These are phyloP conservation scores for Annulohypoxylon stygium DNA, from an alignment of 495 filamentous ascomycete species.

Conservation along the genomic window DNA sequence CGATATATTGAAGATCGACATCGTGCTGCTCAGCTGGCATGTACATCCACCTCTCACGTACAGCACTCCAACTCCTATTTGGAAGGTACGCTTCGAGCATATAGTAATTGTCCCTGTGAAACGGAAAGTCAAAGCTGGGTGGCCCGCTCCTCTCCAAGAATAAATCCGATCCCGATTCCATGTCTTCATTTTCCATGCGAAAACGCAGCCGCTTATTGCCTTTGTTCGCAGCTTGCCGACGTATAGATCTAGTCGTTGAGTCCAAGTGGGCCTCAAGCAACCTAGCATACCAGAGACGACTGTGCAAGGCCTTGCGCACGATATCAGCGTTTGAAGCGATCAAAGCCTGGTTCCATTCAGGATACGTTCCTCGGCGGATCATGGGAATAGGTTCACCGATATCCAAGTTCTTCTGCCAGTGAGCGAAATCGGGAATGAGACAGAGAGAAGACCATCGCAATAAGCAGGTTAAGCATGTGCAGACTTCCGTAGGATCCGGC, in stretches of 20 bases:
- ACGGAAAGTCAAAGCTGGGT: slow-evolving; percentile 63
- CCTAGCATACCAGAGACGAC: slow-evolving; percentile 62
- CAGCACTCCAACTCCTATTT: slow-evolving; percentile 59
- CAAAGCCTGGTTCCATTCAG: slow-evolving; percentile 62
- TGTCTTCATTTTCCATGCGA: slow-evolving; percentile 61
- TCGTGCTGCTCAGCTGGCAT: slow-evolving; percentile 60
- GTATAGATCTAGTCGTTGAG: slow-evolving; percentile 63
- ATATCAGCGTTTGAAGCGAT: slow-evolving; percentile 54
- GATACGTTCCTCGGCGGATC: slow-evolving; percentile 57
- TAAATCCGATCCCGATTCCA: slow-evolving; percentile 56
- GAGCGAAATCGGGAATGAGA: slow-evolving; percentile 65
- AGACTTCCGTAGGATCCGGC: slow-evolving; percentile 56
- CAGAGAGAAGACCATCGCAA: slow-evolving; percentile 66
- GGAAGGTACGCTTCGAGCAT: slow-evolving; percentile 65
- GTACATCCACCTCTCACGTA: slow-evolving; percentile 58
- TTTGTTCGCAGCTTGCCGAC: slow-evolving; percentile 61
- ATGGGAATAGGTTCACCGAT: slow-evolving; percentile 64
- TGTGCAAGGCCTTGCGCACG: slow-evolving; percentile 57
- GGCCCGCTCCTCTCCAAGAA: slow-evolving; percentile 64
- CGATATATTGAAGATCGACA: slow-evolving; percentile 52
- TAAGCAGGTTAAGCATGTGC: slow-evolving; percentile 66
- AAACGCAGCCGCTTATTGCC: slow-evolving; percentile 62
- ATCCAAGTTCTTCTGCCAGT: slow-evolving; percentile 67
- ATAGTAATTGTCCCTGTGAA: slow-evolving; percentile 67
- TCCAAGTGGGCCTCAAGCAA: slow-evolving; percentile 66